phyloP scores from a whole-genome alignment of 202 grass and related monocot genomes.

The Carex sylvatica region DNA sequence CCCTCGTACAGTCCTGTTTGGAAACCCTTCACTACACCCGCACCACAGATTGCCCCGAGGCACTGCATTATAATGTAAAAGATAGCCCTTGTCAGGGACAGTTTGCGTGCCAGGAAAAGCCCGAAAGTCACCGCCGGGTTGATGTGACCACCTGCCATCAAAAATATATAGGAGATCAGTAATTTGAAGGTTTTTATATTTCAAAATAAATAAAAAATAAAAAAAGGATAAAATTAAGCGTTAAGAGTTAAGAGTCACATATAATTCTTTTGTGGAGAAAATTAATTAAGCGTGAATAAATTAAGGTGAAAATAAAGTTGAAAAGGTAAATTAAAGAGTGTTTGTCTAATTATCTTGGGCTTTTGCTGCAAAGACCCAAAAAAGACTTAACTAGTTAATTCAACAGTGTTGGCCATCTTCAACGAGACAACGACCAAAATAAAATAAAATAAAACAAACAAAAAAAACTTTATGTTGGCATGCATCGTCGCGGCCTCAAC shows the following conservation, averaged over 20 bases:
- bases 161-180: too few species aligned
- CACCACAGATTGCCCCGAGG: conserved; percentile 87
- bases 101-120: conserved; percentile 84
- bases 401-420: background rate
- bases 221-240: too few species aligned
- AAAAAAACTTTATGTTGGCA: background rate
- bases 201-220: background rate
- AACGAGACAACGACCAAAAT: background rate
- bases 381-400: background rate
- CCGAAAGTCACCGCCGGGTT: conserved; percentile 95
- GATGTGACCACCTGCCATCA: conserved; percentile 75
- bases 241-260: background rate
- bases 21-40: conserved; percentile 90
- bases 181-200: background rate
- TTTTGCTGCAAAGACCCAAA: background rate
- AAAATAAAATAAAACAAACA: background rate
- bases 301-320: background rate
- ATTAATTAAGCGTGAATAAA: background rate
- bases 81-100: conserved; percentile 73
- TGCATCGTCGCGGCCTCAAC: background rate
- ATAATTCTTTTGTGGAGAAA: conserved; percentile 6
- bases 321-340: conserved; percentile 6
- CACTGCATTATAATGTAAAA: conserved; percentile 98
- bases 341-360: conserved; percentile 16
- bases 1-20: conserved; percentile 61